Percentiles rank a stretch among this genome's conserved stretches.
Evolutionary conservation across 2,329 filamentous ascomycete species (phyloP).

Genomic region (Fusarium austroafricanum): DNA sequence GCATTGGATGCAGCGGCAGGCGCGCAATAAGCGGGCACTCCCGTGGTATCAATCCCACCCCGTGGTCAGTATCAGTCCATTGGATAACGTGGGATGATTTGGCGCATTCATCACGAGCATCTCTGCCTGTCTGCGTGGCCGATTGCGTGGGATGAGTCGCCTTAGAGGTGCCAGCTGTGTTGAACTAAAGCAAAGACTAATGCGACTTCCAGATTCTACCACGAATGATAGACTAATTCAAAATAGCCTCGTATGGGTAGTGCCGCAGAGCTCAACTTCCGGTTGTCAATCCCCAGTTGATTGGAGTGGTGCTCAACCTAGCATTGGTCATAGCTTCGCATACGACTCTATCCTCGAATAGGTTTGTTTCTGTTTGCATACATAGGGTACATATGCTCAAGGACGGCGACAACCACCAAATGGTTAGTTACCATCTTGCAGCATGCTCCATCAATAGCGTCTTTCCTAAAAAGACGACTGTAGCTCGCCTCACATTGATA

Average conservation of each 20-base stretch:
- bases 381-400: constrained; percentile 21
- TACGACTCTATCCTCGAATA: constrained; percentile 14
- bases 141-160: constrained; percentile 14
- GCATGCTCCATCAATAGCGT: neutral
- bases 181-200: constrained; percentile 20
- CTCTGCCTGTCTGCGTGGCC: constrained; percentile 22
- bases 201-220: constrained; percentile 31
- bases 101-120: constrained; percentile 29
- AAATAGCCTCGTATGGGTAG: constrained; percentile 20
- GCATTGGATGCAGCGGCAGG: constrained; percentile 42
- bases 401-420: neutral
- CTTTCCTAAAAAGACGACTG: neutral
- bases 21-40: constrained; percentile 45
- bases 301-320: neutral
- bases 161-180: constrained; percentile 18
- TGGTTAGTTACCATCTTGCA: constrained; percentile 1
- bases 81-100: constrained; percentile 33
- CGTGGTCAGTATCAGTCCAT: constrained; percentile 33
- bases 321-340: constrained; percentile 11
- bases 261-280: constrained; percentile 4
- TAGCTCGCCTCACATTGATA: constrained; percentile 23
- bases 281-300: constrained; percentile 6
- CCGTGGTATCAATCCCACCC: constrained; percentile 38
- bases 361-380: constrained; percentile 2
- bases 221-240: constrained; percentile 22